phyloP scores from a whole-genome alignment of 306 rosid genomes.

The Ochetophila trinervis region DNA sequence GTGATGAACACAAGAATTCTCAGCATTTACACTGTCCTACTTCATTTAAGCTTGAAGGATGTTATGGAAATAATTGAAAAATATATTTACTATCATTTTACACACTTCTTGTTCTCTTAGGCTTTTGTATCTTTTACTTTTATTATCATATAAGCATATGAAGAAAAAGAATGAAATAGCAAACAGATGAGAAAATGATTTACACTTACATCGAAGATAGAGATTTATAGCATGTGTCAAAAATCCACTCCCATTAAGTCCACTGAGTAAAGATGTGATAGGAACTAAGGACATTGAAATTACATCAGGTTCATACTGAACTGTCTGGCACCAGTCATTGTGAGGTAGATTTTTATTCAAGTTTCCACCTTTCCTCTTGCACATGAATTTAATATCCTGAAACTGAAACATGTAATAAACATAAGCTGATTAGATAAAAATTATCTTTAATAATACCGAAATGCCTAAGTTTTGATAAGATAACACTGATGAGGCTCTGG shows the following conservation, averaged over 20 bases:
- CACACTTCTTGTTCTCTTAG: too few species aligned
- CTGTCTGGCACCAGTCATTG: constrained; percentile 75
- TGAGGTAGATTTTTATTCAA: constrained; percentile 44
- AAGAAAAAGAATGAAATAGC: not conserved
- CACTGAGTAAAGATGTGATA: constrained; percentile 71
- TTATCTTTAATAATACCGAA: not conserved
- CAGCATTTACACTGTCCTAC: too few species aligned
- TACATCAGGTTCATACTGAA: constrained; percentile 61
- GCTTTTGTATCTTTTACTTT: too few species aligned
- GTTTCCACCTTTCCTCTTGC: constrained; percentile 84
- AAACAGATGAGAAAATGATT: constrained; percentile 11
- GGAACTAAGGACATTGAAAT: constrained; percentile 87
- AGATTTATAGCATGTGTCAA: constrained; percentile 86
- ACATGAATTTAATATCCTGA: constrained; percentile 63
- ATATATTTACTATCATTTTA: too few species aligned
- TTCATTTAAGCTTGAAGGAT: too few species aligned
- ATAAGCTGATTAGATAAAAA: not conserved
- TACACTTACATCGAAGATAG: constrained; percentile 79
- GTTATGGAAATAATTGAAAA: too few species aligned
- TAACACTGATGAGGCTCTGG: too few species aligned
- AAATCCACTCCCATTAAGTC: constrained; percentile 87
- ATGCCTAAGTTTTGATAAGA: not conserved
- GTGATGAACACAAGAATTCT: too few species aligned
- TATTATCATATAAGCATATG: too few species aligned
- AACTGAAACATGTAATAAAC: constrained; percentile 36